Evolutionary conservation across 495 filamentous ascomycete species (phyloP), one percentile per base, ranked within the genome.

Genomic region (Friedmanniomyces endolithicus): DNA sequence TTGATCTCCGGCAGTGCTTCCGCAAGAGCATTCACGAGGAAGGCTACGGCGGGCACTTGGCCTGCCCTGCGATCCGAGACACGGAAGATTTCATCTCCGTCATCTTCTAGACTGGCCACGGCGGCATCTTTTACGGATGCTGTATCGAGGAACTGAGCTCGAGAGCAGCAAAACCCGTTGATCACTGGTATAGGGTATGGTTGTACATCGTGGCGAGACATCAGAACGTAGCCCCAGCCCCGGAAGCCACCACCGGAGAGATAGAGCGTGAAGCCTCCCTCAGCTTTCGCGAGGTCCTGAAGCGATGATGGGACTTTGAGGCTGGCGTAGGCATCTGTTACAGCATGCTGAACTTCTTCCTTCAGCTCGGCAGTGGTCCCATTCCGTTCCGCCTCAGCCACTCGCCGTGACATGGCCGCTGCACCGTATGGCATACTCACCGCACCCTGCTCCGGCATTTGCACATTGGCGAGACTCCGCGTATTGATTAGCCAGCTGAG

Each of bases 161-260:
- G 78, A 0, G 69, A 67, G 0, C 83, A 85, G 0, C 73, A 77
- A 63, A 90, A 94, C 2, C 89, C 82, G 35, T 92, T 90, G 68
- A 95, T 84, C 45, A 84, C 78, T 0, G 87, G 84, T 16, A 95
- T 85, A 0, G 90, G 90, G 59, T 96, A 96, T 0, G 82, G 84
- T 47, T 78, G 70, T 25, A 83, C 75, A 0, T 72, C 66, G 47
- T 87, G 81, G 47, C 77, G 75, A 41, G 71, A 71, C 76, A 94
- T 84, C 16, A 95, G 71, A 27, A 94, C 75, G 67, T 86, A 90
- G 11, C 90, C 89, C 71, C 92, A 95, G 25, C 90, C 90, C 16
- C 90, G 75, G 66, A 95, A 95, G 0, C 90, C 90, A 12, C 90
- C 90, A 9, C 90, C 90, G 49, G 86, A 94, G 45, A 96, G 78